These are phyloP conservation scores for Teunomyces atbi DNA, from an alignment of 805 yeast genomes.

Conservation along the genomic window DNA sequence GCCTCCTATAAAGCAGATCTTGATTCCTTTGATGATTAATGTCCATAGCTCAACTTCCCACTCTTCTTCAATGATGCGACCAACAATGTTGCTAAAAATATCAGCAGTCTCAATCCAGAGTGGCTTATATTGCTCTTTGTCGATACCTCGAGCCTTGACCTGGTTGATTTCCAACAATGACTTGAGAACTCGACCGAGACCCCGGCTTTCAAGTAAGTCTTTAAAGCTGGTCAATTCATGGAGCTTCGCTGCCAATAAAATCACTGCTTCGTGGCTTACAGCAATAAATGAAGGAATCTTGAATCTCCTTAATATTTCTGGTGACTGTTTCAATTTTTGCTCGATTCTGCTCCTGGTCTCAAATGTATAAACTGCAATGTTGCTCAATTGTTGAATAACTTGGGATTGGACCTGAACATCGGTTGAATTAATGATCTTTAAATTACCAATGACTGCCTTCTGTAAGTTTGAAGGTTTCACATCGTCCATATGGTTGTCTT, in stretches of 20 bases:
- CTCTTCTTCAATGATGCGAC: slow-evolving; percentile 23
- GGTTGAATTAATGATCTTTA: slow-evolving; percentile 33
- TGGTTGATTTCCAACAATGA: slow-evolving; percentile 54
- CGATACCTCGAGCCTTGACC: slow-evolving; percentile 38
- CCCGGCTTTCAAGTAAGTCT: slow-evolving; percentile 42
- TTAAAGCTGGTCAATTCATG: slow-evolving; percentile 24
- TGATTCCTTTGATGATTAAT: slow-evolving; percentile 39
- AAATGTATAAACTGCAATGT: slow-evolving; percentile 57
- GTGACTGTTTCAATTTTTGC: slow-evolving; percentile 43
- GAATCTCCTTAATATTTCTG: slow-evolving; percentile 41
- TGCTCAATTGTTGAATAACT: slow-evolving; percentile 53
- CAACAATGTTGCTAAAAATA: slow-evolving; percentile 36
- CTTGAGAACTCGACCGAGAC: slow-evolving; percentile 44
- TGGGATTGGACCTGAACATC: slow-evolving; percentile 39
- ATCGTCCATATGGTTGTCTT: slow-evolving; percentile 54
- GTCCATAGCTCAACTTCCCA: slow-evolving; percentile 34
- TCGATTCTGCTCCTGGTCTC: slow-evolving; percentile 57
- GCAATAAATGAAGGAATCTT: slow-evolving; percentile 66
- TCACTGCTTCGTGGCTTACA: slow-evolving; percentile 48
- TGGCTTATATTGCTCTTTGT: slow-evolving; percentile 22
- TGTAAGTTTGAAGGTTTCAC: slow-evolving; percentile 60
- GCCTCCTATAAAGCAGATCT: slow-evolving; percentile 34
- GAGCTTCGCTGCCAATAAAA: slow-evolving; percentile 40
- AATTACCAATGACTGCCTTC: slow-evolving; percentile 48
- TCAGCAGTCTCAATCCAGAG: slow-evolving; percentile 56